Evolutionary conservation across 176 grass and related monocot genomes (phyloP).

Genomic region (Phoenix roebelenii): DNA sequence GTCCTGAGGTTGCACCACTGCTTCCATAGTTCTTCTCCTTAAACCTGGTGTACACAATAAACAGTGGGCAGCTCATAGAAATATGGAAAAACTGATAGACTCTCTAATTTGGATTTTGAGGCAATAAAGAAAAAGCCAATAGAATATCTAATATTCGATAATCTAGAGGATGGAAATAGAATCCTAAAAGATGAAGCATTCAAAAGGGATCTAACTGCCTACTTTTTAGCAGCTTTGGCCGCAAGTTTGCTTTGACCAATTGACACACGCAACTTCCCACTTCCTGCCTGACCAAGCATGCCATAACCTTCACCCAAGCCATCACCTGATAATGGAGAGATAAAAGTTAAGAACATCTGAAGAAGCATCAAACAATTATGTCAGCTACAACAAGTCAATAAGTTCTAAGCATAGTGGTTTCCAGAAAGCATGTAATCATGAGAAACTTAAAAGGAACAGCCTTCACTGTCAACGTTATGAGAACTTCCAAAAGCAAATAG

Average conservation of each 20-base stretch:
- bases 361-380: no score
- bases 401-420: no score
- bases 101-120: no score
- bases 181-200: neutral
- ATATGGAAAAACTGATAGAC: no score
- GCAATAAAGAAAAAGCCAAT: no score
- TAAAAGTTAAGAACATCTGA: neutral
- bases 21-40: conserved; percentile 84
- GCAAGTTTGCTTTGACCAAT: conserved; percentile 51
- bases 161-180: neutral
- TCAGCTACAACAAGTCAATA: no score
- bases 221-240: conserved; percentile 77
- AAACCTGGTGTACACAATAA: conserved; percentile 37
- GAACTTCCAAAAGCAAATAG: no score
- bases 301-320: conserved; percentile 81
- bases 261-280: conserved; percentile 68
- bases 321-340: conserved; percentile 47
- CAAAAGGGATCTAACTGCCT: conserved; percentile 7
- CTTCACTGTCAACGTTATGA: no score
- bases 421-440: no score
- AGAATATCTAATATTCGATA: no score
- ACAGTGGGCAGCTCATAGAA: neutral
- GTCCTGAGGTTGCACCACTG: conserved; percentile 72
- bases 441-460: no score
- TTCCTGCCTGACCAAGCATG: conserved; percentile 94